Evolutionary conservation across 805 yeast genomes (phyloP), one percentile per base, ranked within the genome.

Genomic region (Kazachstania africana): DNA sequence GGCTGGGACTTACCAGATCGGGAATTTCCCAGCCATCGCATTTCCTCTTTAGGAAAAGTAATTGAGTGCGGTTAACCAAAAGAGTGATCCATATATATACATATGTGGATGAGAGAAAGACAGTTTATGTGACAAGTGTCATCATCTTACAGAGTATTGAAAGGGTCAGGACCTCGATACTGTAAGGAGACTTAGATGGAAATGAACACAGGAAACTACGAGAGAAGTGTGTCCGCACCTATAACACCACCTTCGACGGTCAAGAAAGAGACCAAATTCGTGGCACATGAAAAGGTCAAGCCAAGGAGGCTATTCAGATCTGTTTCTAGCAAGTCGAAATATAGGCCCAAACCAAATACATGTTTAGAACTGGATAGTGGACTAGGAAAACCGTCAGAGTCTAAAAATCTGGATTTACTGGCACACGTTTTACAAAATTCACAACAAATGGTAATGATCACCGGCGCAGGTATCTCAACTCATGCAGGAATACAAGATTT

Each of bases 391-490:
- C 39, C 34, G n/a, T 29, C 35, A 4, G 27, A 24, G 18, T 3
- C 19, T 12, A 32, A 37, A 19, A 44, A 68, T 35, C 52, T 72
- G 9, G 59, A 65, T 6, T 69, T 73, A 37, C 44, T 76, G 16
- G 65, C 64, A 33, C 68, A 71, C 48, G 71, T 73, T 0, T 48
- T 76, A 16, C 53, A 50, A 21, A 63, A 77, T 42, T 65, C 87
- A 19, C 70, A 66, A 40, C 67, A 68, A 38, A 60, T 77, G 19
- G 65, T 82, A 2, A 70, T 78, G 18, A 66, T 85, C 18, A 72
- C 87, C 1, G 96, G 96, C 8, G 96, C 96, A 12, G 95, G 95
- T 3, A 72, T 82, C 13, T 82, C 94, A 9, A 91, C 87, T 33
- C 78, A 80, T 18, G 83, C 94, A 1, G 95, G 95, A 4, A 85